phyloP scores from a whole-genome alignment of 1,284 basidiomycete species.

The Apiotrichum siamense region DNA sequence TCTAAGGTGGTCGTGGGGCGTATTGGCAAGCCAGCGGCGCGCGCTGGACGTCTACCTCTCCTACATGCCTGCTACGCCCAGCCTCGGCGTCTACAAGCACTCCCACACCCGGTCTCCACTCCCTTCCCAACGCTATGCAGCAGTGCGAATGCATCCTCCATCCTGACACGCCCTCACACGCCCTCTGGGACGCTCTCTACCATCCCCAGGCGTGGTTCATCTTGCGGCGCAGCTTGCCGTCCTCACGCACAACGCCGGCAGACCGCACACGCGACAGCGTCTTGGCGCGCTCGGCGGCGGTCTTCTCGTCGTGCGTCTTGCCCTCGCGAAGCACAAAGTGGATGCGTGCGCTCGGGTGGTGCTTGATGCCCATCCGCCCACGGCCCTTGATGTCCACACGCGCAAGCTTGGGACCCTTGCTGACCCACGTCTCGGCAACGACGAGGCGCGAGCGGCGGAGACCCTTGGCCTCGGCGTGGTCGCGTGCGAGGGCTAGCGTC shows the following conservation, averaged over 20 bases:
- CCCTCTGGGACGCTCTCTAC: too few species aligned
- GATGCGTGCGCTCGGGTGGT: constrained; percentile 70
- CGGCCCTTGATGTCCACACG: constrained; percentile 82
- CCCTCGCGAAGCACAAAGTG: constrained; percentile 78
- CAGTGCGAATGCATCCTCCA: background rate
- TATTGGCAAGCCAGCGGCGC: too few species aligned
- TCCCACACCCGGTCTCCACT: background rate
- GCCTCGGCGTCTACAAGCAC: too few species aligned
- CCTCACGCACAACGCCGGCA: constrained; percentile 69
- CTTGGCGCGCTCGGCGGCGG: constrained; percentile 58
- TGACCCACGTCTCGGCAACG: constrained; percentile 89
- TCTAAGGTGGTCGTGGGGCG: too few species aligned
- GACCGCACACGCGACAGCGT: constrained; percentile 71
- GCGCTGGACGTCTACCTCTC: too few species aligned
- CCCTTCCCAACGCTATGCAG: background rate
- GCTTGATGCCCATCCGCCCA: constrained; percentile 69
- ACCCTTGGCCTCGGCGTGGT: constrained; percentile 79
- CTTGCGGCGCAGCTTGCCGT: constrained; percentile 68
- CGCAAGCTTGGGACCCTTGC: constrained; percentile 64
- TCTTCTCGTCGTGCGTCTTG: constrained; percentile 66
- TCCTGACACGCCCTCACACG: too few species aligned
- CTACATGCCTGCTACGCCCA: too few species aligned
- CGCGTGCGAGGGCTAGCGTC: constrained; percentile 78
- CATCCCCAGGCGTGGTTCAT: constrained; percentile 65
- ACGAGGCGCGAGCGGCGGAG: constrained; percentile 68